A percentile compares a stretch with the other conserved stretches of the same genome.
phyloP scores from a whole-genome alignment of 768 basidiomycete genomes.

The Pleurotus giganteus region DNA sequence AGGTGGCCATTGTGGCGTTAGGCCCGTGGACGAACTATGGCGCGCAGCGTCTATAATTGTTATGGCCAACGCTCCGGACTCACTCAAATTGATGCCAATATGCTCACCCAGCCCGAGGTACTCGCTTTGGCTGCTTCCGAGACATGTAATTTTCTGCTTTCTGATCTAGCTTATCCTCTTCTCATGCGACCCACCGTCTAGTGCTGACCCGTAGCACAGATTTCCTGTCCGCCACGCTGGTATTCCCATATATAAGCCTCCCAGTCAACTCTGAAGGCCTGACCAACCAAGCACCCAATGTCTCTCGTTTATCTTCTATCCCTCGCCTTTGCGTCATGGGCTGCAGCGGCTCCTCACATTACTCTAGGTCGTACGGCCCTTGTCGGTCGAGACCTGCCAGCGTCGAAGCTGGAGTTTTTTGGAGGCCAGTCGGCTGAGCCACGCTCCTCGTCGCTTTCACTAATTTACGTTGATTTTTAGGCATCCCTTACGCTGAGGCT shows the following conservation, averaged over 20 bases:
- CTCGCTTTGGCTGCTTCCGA: no score
- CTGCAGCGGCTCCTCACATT: neutral
- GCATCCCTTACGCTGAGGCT: slow-evolving; percentile 55
- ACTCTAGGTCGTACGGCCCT: neutral
- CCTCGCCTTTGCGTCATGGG: neutral
- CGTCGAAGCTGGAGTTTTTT: slow-evolving; percentile 38
- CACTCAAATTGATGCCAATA: no score
- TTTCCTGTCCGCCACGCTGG: neutral
- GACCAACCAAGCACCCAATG: neutral
- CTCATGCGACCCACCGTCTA: no score
- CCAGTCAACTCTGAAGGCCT: neutral
- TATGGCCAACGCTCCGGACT: no score
- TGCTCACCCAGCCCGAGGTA: no score
- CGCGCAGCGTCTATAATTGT: no score
- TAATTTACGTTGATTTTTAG: slow-evolving; percentile 20
- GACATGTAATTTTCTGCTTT: no score
- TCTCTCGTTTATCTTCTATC: neutral
- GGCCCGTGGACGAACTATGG: no score
- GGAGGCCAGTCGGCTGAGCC: slow-evolving; percentile 29
- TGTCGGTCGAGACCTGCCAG: neutral
- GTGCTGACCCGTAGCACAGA: neutral
- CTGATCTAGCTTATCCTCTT: no score
- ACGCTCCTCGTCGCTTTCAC: neutral
- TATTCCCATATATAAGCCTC: neutral
- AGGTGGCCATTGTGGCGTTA: no score